Evolutionary conservation across 1,284 basidiomycete genomes (phyloP), one percentile per base, ranked within the genome.

Genomic region (Heterobasidion occidentale): DNA sequence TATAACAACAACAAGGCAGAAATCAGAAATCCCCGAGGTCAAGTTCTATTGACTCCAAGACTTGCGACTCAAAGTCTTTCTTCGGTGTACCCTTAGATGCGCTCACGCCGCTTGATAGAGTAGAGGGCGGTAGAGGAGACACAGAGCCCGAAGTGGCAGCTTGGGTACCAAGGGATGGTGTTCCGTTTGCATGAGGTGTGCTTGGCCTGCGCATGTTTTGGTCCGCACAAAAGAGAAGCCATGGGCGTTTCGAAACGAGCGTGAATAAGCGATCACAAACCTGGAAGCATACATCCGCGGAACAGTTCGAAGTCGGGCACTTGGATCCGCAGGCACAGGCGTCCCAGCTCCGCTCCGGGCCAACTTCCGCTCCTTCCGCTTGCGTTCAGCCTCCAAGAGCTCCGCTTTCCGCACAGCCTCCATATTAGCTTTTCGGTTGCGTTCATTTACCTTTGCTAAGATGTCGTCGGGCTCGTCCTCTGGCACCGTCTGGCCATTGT

Each of bases 371-470:
- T 88, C 84, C 58, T 76, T 74, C 51, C 83, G 74, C 67, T 83
- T 86, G 49, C 83, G 74, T 61, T 88, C 85, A 8, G 80, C 72
- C 59, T 87, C 83, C 38, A 76, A 75, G 46, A 84, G 67, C 70
- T 95, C 93, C 0, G 91, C 88, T 61, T 82, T 83, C 52, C 88
- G 77, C 59, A 94, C 83, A 1, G 83, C 79, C 63, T 93, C 92
- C 59, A 84, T 65, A 58, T 95, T 96, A 50, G 86, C 84, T 62
- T 80, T 82, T 46, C 91, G 80, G 68, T 98, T 96, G 53, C 92
- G 82, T 70, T 94, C 92, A 68, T 95, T 96, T 58, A 97, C 87
- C 67, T 76, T 83, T 17, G 87, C 82, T 36, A 95, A 77, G 62
- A 81, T 72, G 58, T 85, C 83, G 47, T 74, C 75, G 60, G 74